Percentiles rank a stretch among this genome's conserved stretches.
phyloP scores from a whole-genome alignment of 768 basidiomycete species.

The Lactarius quietus region DNA sequence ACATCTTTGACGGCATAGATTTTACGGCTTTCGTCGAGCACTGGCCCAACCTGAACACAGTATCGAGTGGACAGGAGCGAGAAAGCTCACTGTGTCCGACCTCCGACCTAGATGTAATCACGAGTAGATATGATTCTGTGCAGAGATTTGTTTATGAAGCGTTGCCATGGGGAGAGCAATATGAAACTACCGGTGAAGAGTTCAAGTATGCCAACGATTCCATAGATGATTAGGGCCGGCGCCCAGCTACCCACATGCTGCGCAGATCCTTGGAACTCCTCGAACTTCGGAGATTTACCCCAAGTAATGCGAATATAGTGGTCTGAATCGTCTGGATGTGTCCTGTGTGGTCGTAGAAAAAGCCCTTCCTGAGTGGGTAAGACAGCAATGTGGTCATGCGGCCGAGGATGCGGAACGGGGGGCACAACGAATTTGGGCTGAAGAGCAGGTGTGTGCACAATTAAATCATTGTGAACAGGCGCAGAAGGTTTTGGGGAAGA shows the following conservation, averaged over 20 bases:
- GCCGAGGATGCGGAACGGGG: conserved; percentile 70
- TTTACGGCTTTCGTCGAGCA: conserved; percentile 56
- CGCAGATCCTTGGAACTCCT: conserved; percentile 42
- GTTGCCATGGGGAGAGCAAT: conserved; percentile 5
- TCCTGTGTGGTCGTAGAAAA: conserved; percentile 56
- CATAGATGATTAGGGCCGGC: conserved; percentile 59
- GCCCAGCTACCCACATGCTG: conserved; percentile 50
- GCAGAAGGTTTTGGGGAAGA: conserved; percentile 4
- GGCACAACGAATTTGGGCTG: conserved; percentile 64
- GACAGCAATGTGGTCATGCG: conserved; percentile 65
- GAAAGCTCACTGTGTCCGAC: conserved; percentile 60
- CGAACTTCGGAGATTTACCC: conserved; percentile 54
- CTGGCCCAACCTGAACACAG: conserved; percentile 35
- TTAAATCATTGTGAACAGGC: neutral
- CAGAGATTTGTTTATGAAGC: conserved; percentile 13
- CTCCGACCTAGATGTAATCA: conserved; percentile 59
- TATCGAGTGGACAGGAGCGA: neutral
- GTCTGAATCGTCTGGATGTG: conserved; percentile 31
- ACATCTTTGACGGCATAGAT: conserved; percentile 70
- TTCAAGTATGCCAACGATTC: conserved; percentile 70
- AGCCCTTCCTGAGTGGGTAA: conserved; percentile 58
- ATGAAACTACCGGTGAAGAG: conserved; percentile 60
- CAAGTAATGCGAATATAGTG: conserved; percentile 54
- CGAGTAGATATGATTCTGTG: conserved; percentile 71
- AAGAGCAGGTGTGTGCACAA: conserved; percentile 35